Evolutionary conservation across 495 filamentous ascomycete species (phyloP), one percentile per base, ranked within the genome.

Genomic region (Apiosordaria backusii): DNA sequence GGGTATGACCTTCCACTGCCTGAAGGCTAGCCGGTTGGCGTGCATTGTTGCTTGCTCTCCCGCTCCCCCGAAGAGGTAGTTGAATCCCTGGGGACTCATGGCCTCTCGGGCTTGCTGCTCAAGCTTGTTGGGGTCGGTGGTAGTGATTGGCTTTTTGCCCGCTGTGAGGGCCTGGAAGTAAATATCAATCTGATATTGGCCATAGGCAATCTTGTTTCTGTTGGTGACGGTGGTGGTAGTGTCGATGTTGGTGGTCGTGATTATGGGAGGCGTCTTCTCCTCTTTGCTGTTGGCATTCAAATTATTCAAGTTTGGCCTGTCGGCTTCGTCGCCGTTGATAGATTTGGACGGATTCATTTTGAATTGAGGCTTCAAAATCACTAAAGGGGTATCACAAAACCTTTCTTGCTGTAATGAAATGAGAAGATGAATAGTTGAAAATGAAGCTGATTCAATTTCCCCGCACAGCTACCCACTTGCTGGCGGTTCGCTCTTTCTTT

Each of bases 31-130:
- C 2, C 86, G 81, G 71, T 89, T 90, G 55, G 85, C 84, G 63
- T 87, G 83, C 84, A 89, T 85, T 0, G 87, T 90, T 1, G 85
- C 81, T 67, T 83, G 81, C 70, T 89, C 86, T 9, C 88, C 87
- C 13, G 87, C 88, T 18, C 86, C 86, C n/a, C 87, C 87, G 24
- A 83, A 78, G 16, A 88, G 82, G 76, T 89, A 90, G 67, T 86
- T 84, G 73, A 79, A 89, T 16, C 81, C 76, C 23, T 82, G 79
- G 1, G 73, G 72, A 23, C 76, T 74, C 67, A 89, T 76, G 50
- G 74, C 73, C 59, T 80, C 77, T 57, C 75, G 78, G 18, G 87
- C 87, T 67, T 86, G 82, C 50, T 82, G 79, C 70, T 88, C 84
- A 4, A 89, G 79, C 60, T 81, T 78, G 61, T 84, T 85, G 6